phyloP scores from a whole-genome alignment of 495 filamentous ascomycete genomes.

The Lasiosphaeriaceae sp. region DNA sequence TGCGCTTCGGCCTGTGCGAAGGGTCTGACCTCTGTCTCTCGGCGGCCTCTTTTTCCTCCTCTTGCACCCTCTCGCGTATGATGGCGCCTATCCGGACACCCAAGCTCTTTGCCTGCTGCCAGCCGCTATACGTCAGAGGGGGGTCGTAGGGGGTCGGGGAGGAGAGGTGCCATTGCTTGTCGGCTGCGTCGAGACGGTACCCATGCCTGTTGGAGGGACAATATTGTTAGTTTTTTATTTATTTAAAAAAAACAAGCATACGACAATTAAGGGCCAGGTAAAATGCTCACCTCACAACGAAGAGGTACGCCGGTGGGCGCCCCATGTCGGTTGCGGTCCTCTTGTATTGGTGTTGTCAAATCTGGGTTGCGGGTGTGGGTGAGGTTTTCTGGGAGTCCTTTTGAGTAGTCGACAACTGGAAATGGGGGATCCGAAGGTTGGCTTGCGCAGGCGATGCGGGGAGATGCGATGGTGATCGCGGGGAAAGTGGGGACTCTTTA shows the following conservation, averaged over 20 bases:
- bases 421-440: neutral
- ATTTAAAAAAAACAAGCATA: neutral
- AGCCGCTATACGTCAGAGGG: slow-evolving; percentile 91
- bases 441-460: neutral
- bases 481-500: slow-evolving; percentile 5
- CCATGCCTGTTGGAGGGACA: slow-evolving; percentile 62
- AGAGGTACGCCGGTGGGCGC: slow-evolving; percentile 51
- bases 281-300: slow-evolving; percentile 70
- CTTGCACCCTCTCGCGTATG: slow-evolving; percentile 47
- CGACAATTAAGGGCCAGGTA: neutral
- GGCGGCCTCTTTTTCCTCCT: slow-evolving; percentile 28
- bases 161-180: slow-evolving; percentile 92
- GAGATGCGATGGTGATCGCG: neutral
- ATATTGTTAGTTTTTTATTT: neutral
- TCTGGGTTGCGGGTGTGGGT: neutral
- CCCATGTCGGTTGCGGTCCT: slow-evolving; percentile 32
- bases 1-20: slow-evolving; percentile 34
- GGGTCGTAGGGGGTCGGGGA: slow-evolving; percentile 94
- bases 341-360: neutral
- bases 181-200: slow-evolving; percentile 84
- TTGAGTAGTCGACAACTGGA: neutral
- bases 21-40: slow-evolving; percentile 8
- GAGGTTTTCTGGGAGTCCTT: no score
- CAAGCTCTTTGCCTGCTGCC: slow-evolving; percentile 76
- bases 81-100: slow-evolving; percentile 77